Base-by-base conservation (phyloP, 2,329 filamentous ascomycete genomes). In the Coniochaeta sp. region DNA sequence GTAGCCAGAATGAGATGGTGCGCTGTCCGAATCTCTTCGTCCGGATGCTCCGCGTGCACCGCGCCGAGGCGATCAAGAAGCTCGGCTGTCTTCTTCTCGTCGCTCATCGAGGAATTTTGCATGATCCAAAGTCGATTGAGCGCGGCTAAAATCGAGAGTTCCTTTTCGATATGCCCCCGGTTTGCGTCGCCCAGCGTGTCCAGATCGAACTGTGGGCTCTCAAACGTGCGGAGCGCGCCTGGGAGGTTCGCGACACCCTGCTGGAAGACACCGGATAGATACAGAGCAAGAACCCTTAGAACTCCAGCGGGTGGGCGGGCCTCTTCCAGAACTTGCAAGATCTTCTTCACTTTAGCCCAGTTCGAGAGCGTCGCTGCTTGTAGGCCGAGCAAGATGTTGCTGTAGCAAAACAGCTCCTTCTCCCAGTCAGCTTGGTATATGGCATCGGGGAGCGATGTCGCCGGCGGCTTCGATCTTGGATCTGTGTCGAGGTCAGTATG, bases 211-310 rank as follows among this genome's bases (percentile, higher is more conserved):
- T 77, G 73, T 1, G 81, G 75, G 44, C 85, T 81, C 62, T 83
- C 80, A 72, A 90, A 96, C 10, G 88, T 80, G 3, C 77, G 66
- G 16, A 92, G 75, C 3, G 93, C 92, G 2, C 77, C 75, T n/a
- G 83, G 76, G 1, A 95, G 79, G 63, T 91, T 81, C 17, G 91
- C 92, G 5, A 81, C 87, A 19, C 88, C 90, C 75, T 97, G 93
- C 58, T 86, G 79, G 65, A 91, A 89, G 8, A 90, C 82, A 0
- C 89, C 93, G 0, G 81, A 79, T 19, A 96, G 83, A 72, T 97
- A 97, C 50, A 84, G 76, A 7, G 84, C 79, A 52, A 90, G 78
- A 36, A 85, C 75, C 26, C 73, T 71, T 38, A 86, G 79, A 2
- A 77, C 62, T 67, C 75, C 62, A 70, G 72, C 34, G 73, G 72